Conservation (phyloP, 768 basidiomycete species). For the Naematelia encephala region DNA sequence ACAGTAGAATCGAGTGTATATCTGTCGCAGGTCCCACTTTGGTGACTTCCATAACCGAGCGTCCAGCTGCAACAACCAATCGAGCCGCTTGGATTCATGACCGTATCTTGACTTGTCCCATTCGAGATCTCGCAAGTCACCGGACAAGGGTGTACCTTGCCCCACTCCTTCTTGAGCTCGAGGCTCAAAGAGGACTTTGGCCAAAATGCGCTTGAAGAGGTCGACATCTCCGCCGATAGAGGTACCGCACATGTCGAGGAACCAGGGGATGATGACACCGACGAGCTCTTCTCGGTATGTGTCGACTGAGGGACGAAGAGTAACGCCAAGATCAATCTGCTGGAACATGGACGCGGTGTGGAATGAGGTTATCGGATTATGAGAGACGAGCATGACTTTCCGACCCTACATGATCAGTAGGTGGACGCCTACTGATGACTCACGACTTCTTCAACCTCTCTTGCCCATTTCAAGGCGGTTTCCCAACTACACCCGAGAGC, state of each 20-base stretch:
- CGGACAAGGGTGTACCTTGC: slow-evolving; percentile 24
- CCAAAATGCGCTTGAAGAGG: slow-evolving; percentile 33
- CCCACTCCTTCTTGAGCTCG: slow-evolving; percentile 5
- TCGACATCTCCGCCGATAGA: slow-evolving; percentile 36
- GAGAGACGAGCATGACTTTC: slow-evolving; percentile 75
- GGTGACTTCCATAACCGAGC: slow-evolving; percentile 48
- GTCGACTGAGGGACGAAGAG: slow-evolving; percentile 79
- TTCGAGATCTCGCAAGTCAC: slow-evolving; percentile 31
- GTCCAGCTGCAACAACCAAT: slow-evolving; percentile 45
- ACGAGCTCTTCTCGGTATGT: slow-evolving; percentile 83
- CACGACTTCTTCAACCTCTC: slow-evolving; percentile 40
- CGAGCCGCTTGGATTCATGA: slow-evolving; percentile 24
- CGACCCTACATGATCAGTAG: slow-evolving; percentile 56
- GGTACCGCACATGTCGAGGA: slow-evolving; percentile 39
- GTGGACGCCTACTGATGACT: slow-evolving; percentile 7
- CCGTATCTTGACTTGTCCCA: slow-evolving; percentile 1
- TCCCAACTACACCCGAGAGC: slow-evolving; percentile 36
- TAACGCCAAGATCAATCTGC: slow-evolving; percentile 88
- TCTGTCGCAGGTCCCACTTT: slow-evolving; percentile 42
- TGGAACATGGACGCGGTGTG: slow-evolving; percentile 74
- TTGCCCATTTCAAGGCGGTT: slow-evolving; percentile 27
- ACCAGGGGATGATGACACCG: slow-evolving; percentile 63
- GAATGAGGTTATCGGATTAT: slow-evolving; percentile 58
- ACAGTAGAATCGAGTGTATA: slow-evolving; percentile 35
- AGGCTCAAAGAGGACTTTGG: slow-evolving; percentile 23